Conservation (phyloP, 1,284 basidiomycete genomes). For the Flammula alnicola region DNA sequence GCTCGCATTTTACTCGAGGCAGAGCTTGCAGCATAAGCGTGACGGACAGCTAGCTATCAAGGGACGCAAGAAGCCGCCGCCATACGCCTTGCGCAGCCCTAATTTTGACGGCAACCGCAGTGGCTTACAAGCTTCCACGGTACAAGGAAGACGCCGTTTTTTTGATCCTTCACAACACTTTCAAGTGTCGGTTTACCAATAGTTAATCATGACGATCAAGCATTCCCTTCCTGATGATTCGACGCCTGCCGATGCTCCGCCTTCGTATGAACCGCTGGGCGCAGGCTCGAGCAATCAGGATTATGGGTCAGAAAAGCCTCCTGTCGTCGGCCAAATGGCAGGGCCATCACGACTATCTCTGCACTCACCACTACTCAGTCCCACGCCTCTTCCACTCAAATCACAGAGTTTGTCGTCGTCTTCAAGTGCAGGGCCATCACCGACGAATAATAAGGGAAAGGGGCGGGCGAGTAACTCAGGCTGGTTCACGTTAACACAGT, state of each 20-base stretch:
- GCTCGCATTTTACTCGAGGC: too few species aligned
- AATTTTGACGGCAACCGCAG: too few species aligned
- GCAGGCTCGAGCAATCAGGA: not conserved
- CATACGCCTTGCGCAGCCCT: conserved; percentile 1
- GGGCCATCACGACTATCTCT: conserved; percentile 6
- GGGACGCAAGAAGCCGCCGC: not conserved
- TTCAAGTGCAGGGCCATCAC: conserved; percentile 22
- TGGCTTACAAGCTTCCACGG: too few species aligned
- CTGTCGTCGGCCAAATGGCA: not conserved
- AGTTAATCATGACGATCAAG: conserved; percentile 28
- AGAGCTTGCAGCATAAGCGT: not conserved
- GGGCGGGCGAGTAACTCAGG: conserved; percentile 25
- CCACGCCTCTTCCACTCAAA: conserved; percentile 12
- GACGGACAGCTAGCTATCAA: too few species aligned
- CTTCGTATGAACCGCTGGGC: conserved; percentile 26
- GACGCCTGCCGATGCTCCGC: conserved; percentile 26
- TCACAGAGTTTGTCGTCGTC: conserved; percentile 17
- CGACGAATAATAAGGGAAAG: conserved; percentile 34
- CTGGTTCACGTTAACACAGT: conserved; percentile 34
- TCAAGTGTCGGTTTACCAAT: not conserved
- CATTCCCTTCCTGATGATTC: conserved; percentile 27
- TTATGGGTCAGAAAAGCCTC: conserved; percentile 3
- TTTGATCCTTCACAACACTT: too few species aligned
- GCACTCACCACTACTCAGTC: conserved; percentile 16
- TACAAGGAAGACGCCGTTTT: not conserved